These are phyloP conservation scores for Mycena albidolilacea DNA, from an alignment of 768 basidiomycete species.

Conservation along the genomic window DNA sequence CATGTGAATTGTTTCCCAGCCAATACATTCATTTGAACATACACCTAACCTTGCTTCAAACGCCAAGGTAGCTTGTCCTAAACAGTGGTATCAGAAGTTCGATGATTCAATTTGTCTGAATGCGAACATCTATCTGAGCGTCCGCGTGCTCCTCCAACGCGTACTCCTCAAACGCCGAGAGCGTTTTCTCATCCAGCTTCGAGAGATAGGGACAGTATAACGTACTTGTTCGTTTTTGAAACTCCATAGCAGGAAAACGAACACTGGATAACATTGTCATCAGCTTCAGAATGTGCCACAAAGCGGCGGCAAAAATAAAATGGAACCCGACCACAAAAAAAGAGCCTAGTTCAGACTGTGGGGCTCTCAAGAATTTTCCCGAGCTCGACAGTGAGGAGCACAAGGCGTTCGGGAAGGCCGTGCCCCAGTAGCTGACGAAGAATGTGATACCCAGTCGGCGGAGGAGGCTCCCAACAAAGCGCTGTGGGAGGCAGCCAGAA, in stretches of 20 bases:
- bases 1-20: not conserved
- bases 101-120: not conserved
- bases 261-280: slow-evolving; percentile 43
- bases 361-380: slow-evolving; percentile 61
- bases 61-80: not conserved
- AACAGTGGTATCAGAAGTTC: not conserved
- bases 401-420: slow-evolving; percentile 70
- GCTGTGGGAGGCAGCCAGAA: slow-evolving; percentile 64
- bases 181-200: slow-evolving; percentile 37
- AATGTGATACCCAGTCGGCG: slow-evolving; percentile 56
- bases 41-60: not conserved
- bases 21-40: too few relatives aligned
- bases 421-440: slow-evolving; percentile 66
- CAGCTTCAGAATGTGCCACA: not conserved
- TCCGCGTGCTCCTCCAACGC: not conserved
- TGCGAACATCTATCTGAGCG: not conserved
- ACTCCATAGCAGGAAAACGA: slow-evolving; percentile 61
- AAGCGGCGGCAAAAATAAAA: not conserved
- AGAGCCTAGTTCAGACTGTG: slow-evolving; percentile 66
- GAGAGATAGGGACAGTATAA: slow-evolving; percentile 63
- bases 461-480: slow-evolving; percentile 53
- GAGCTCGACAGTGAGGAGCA: slow-evolving; percentile 64
- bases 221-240: slow-evolving; percentile 57
- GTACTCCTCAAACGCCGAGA: slow-evolving; percentile 5
- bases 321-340: slow-evolving; percentile 62